These are phyloP conservation scores for Quercus ilex DNA, from an alignment of 306 rosid genomes.

Conservation along the genomic window DNA sequence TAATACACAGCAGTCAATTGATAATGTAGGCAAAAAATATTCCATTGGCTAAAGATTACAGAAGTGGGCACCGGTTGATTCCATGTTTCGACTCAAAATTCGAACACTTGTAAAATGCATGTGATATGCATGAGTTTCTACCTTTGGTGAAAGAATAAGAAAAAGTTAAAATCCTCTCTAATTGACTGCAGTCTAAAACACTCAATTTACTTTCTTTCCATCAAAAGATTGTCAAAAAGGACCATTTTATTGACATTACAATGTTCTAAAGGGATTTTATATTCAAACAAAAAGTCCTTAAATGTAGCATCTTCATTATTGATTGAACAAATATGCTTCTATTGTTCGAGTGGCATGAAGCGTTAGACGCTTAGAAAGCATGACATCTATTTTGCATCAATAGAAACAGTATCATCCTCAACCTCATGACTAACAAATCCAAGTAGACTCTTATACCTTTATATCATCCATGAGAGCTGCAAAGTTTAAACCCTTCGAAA, in stretches of 20 bases:
- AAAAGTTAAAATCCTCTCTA: not conserved
- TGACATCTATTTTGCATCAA: not conserved
- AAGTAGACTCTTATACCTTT: conserved; percentile 21
- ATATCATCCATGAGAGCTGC: conserved; percentile 34
- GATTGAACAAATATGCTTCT: not conserved
- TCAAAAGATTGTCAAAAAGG: too few species aligned
- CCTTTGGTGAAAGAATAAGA: not conserved
- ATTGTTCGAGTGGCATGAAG: not conserved
- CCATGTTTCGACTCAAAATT: too few species aligned
- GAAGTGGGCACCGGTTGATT: not conserved
- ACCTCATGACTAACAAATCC: not conserved
- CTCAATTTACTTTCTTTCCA: not conserved
- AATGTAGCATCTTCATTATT: not conserved
- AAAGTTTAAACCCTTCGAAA: conserved; percentile 33
- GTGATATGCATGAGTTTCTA: not conserved
- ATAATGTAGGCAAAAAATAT: not conserved
- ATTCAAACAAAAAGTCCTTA: not conserved
- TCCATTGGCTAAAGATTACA: not conserved
- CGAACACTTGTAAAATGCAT: not conserved
- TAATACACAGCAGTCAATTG: not conserved
- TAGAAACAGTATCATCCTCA: not conserved
- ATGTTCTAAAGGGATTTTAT: not conserved
- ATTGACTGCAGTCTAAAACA: not conserved
- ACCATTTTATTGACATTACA: not conserved
- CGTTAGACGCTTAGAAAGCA: not conserved